Base-by-base conservation (phyloP, 1,284 basidiomycete genomes). In the Hymenochaete sp. region DNA sequence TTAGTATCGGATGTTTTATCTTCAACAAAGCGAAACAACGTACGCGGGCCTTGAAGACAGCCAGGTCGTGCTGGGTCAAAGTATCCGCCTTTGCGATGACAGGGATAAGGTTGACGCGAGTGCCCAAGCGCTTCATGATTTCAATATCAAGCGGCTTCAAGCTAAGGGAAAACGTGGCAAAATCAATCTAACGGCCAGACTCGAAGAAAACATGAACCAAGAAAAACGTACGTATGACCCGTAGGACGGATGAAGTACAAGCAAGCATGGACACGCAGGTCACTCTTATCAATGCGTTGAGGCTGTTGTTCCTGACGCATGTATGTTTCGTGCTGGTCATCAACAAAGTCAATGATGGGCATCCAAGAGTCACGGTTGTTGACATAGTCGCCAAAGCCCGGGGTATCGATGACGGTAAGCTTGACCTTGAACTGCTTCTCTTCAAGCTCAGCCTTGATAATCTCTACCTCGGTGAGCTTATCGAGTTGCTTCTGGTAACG, bases 261-360 rank as follows among this genome's bases (percentile, higher is more conserved):
- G 67, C 96, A 98, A 1, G 93, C 93, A 61, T 99, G 95, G 7
- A 99, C 93, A 42, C 95, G 73, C 55, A 97, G 71, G 70, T 99
- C 95, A 38, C 85, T 89, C 75, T 98, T 98, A 57, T 95, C 89
- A 51, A 68, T 72, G 49, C 96, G 77, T 67, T 90, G 80, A 8
- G 96, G 96, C 66, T 98, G 96, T 68, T 98, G 96, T 68, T 99
- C 95, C 68, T 98, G 95, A 49, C 95, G 80, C 95, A 99, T 98
- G 69, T 95, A 99, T 25, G 88, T 85, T 67, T 98, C 96, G 64
- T 98, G 95, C 71, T 98, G 95, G 73, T 98, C 96, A 64, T 99
- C 96, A 59, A 98, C 92, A 65, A 98, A 98, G 66, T 99, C 95
- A 61, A 99, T 85, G 54, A 99, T 98, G 47, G 96, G 95, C 16